Conservation (phyloP, 805 yeast species). For the Candida parachauliodes region DNA sequence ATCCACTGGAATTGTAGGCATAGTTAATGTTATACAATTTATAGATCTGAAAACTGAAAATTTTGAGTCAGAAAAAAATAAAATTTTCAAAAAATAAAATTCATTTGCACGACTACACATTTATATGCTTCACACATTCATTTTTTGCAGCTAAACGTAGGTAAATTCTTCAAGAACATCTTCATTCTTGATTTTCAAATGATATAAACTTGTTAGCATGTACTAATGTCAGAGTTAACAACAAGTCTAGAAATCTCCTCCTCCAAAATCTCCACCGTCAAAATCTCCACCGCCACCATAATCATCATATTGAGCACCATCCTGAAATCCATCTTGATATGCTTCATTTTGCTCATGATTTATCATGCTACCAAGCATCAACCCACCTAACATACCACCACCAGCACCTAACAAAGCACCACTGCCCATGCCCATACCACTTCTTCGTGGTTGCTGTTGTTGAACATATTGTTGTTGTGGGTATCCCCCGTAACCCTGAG, state of each 20-base stretch:
- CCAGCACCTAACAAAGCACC: slow-evolving; percentile 50
- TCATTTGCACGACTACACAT: too few relatives aligned
- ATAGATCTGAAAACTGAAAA: slow-evolving; percentile 1
- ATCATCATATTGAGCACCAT: slow-evolving; percentile 32
- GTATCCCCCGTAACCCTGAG: slow-evolving; percentile 12
- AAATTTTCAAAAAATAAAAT: too few relatives aligned
- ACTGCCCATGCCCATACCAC: slow-evolving; percentile 44
- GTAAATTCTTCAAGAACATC: too few relatives aligned
- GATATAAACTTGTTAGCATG: too few relatives aligned
- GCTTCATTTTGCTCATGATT: slow-evolving; percentile 24
- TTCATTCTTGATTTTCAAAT: too few relatives aligned
- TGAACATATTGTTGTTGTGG: slow-evolving; percentile 17
- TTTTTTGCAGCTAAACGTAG: too few relatives aligned
- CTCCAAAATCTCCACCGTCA: slow-evolving; percentile 35
- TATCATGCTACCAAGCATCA: slow-evolving; percentile 46
- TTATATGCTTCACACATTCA: too few relatives aligned
- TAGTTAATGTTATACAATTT: slow-evolving; percentile 19
- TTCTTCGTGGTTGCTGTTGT: slow-evolving; percentile 21
- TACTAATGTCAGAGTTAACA: too few relatives aligned
- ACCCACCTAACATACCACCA: slow-evolving; percentile 61
- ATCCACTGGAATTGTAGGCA: slow-evolving; percentile 98
- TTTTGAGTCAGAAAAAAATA: slow-evolving; percentile 9
- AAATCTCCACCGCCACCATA: slow-evolving; percentile 27
- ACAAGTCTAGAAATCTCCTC: slow-evolving; percentile 10
- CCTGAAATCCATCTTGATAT: slow-evolving; percentile 27